Conservation (phyloP, 2,329 filamentous ascomycete species). For the Cryphonectria naterciae region DNA sequence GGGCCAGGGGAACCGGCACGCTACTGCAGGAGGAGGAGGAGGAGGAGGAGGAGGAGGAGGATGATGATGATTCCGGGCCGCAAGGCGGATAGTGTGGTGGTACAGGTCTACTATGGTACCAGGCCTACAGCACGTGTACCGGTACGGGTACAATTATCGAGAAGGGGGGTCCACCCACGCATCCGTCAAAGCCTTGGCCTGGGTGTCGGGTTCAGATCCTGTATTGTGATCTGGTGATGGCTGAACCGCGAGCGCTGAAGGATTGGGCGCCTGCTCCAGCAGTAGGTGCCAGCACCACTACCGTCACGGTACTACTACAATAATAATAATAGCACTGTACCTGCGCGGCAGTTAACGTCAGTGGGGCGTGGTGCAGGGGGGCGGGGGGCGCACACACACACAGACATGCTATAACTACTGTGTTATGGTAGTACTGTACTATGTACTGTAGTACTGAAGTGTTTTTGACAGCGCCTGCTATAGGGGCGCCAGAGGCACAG, state of each 20-base stretch:
- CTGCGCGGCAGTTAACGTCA: neutral
- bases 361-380: neutral
- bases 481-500: neutral
- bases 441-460: neutral
- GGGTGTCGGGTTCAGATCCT: no score
- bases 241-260: neutral
- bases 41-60: neutral
- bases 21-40: neutral
- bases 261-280: neutral
- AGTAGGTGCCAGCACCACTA: neutral
- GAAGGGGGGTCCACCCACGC: neutral
- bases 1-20: constrained; percentile 6
- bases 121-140: neutral
- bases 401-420: neutral
- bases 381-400: neutral
- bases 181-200: neutral
- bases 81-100: neutral
- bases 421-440: neutral
- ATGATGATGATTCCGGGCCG: neutral
- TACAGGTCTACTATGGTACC: neutral
- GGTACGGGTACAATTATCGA: neutral
- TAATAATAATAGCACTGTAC: neutral
- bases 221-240: neutral
- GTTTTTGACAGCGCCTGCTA: neutral
- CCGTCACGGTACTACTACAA: neutral